Conservation (phyloP, 331 rosid species). For the Saraca asoca region DNA sequence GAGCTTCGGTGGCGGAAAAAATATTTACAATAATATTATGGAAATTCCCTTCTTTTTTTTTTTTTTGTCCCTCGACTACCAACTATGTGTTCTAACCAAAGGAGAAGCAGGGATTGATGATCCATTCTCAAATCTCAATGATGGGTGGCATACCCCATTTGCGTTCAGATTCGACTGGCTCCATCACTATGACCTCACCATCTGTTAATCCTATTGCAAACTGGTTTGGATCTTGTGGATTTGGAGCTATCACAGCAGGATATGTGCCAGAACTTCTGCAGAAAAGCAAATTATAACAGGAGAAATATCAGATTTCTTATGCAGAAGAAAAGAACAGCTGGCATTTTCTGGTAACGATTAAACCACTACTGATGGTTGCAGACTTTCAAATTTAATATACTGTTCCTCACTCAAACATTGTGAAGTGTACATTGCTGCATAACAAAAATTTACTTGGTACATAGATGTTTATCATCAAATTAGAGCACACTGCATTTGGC, state of each 20-base stretch:
- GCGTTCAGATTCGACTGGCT: slow-evolving; percentile 52
- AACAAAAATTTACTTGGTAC: too few species aligned
- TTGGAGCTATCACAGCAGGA: slow-evolving; percentile 50
- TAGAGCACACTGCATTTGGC: too few species aligned
- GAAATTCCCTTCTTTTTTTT: too few species aligned
- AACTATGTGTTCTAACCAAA: slow-evolving; percentile 39
- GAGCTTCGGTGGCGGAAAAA: too few species aligned
- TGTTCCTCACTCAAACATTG: too few species aligned
- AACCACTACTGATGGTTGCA: too few species aligned
- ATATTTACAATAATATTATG: too few species aligned
- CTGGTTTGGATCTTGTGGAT: slow-evolving; percentile 58
- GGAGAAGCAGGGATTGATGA: slow-evolving; percentile 33
- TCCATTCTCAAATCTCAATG: slow-evolving; percentile 31
- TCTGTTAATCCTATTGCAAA: slow-evolving; percentile 60
- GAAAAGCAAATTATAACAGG: too few species aligned
- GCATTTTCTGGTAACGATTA: too few species aligned
- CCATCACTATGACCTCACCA: slow-evolving; percentile 49
- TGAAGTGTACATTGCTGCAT: too few species aligned
- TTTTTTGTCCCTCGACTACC: neutral
- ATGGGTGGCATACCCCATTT: slow-evolving; percentile 48
- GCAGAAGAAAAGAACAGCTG: neutral
- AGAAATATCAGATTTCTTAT: neutral
- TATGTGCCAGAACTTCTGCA: slow-evolving; percentile 29
- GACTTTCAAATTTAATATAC: too few species aligned
- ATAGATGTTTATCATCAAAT: too few species aligned